Evolutionary conservation across 805 yeast species (phyloP).

Genomic region (Candida silvatica): DNA sequence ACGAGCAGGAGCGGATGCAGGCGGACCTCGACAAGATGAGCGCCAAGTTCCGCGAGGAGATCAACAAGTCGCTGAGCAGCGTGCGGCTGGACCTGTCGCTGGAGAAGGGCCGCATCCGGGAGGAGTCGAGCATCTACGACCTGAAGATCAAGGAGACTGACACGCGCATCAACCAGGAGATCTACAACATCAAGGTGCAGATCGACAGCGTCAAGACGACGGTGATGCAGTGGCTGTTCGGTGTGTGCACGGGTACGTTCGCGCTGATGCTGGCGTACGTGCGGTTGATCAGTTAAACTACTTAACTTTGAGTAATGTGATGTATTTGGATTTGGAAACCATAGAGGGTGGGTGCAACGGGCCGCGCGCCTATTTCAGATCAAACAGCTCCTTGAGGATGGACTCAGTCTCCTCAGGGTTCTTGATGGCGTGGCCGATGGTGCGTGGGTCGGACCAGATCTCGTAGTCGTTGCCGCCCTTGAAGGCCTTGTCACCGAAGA

Average conservation of each 20-base stretch:
- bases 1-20: constrained; percentile 78
- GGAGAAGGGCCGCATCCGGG: constrained; percentile 93
- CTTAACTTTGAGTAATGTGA: not conserved
- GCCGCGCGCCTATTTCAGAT: constrained; percentile 26
- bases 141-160: constrained; percentile 91
- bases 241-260: constrained; percentile 97
- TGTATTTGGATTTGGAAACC: not conserved
- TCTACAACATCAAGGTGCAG: constrained; percentile 90
- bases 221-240: constrained; percentile 97
- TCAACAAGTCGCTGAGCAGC: constrained; percentile 81
- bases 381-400: constrained; percentile 77
- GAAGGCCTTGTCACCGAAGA: constrained; percentile 97
- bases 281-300: constrained; percentile 38
- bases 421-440: constrained; percentile 90
- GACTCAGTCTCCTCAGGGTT: constrained; percentile 83
- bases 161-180: constrained; percentile 91
- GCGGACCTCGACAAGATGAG: constrained; percentile 82
- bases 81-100: constrained; percentile 85
- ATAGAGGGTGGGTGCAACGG: not conserved
- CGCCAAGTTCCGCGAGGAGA: constrained; percentile 81
- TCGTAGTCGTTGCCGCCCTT: constrained; percentile 98
- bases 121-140: constrained; percentile 88
- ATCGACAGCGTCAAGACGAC: constrained; percentile 93
- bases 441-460: constrained; percentile 86
- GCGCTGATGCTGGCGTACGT: constrained; percentile 90